Evolutionary conservation across 441 rosid genomes (phyloP).

Genomic region (Euphorbia celastroides): DNA sequence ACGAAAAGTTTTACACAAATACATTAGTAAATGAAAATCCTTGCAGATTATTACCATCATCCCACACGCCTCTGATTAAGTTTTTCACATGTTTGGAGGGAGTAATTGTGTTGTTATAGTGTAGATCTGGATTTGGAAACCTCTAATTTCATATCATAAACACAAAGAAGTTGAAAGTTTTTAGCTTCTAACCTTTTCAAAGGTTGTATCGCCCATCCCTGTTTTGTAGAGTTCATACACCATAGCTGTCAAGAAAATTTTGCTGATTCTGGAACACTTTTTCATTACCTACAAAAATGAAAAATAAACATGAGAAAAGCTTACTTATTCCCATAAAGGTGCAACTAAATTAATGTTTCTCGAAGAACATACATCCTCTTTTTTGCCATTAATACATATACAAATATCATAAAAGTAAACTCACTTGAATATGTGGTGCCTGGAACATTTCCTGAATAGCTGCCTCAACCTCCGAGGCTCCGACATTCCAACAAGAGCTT

Average conservation of each 20-base stretch:
- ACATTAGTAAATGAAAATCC: no score
- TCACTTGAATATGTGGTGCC: constrained; percentile 96
- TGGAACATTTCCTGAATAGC: constrained; percentile 98
- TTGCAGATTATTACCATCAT: neutral
- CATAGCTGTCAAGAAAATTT: constrained; percentile 90
- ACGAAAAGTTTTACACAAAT: neutral
- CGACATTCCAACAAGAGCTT: constrained; percentile 63
- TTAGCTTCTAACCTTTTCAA: constrained; percentile 58
- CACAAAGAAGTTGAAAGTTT: neutral
- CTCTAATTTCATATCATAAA: constrained; percentile 3
- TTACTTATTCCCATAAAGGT: constrained; percentile 4
- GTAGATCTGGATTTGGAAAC: neutral
- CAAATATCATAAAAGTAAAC: constrained; percentile 21
- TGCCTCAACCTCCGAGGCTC: constrained; percentile 77
- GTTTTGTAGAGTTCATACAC: constrained; percentile 90
- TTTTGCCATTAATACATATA: neutral
- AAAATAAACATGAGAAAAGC: neutral
- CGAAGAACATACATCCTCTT: neutral
- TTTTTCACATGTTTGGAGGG: neutral
- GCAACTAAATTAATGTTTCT: neutral
- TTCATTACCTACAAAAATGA: constrained; percentile 58
- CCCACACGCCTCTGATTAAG: neutral
- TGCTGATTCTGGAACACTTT: constrained; percentile 58
- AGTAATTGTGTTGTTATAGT: neutral
- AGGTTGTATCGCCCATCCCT: constrained; percentile 85